These are phyloP conservation scores for Cercospora zeae-maydis DNA, from an alignment of 2,329 filamentous ascomycete species.

Conservation along the genomic window DNA sequence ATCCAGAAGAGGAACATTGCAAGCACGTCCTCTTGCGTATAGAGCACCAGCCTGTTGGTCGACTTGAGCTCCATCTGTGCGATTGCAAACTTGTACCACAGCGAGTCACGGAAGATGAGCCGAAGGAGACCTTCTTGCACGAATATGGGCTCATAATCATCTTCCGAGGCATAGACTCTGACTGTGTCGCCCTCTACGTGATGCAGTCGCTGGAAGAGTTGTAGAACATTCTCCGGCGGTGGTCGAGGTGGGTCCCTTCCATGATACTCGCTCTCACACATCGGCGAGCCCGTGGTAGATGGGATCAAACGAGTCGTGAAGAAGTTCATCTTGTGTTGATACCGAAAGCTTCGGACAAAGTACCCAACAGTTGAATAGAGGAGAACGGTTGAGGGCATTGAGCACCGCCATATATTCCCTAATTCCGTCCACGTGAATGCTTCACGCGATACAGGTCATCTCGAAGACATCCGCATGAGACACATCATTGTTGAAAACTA, in stretches of 20 bases:
- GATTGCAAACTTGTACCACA: not conserved
- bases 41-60: not conserved
- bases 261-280: not conserved
- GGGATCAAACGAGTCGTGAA: not conserved
- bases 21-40: slow-evolving; percentile 1
- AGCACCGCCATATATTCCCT: not conserved
- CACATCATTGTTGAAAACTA: not conserved
- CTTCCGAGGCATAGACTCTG: not conserved
- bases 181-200: slow-evolving; percentile 4
- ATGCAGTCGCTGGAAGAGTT: slow-evolving; percentile 5
- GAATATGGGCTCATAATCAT: slow-evolving; percentile 7
- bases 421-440: not conserved
- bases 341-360: not conserved
- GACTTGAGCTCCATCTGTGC: not conserved
- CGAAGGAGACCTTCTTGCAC: slow-evolving; percentile 10
- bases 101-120: slow-evolving; percentile 4
- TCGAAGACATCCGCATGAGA: not conserved
- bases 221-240: slow-evolving; percentile 1
- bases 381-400: not conserved
- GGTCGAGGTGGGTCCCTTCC: not conserved
- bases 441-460: not conserved
- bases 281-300: not conserved
- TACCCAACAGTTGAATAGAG: not conserved
- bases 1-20: slow-evolving; percentile 6
- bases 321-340: not conserved